Percentiles rank a stretch among this genome's conserved stretches.
These are phyloP conservation scores for Didymella lethalis DNA, from an alignment of 2,329 filamentous ascomycete species.

Conservation along the genomic window DNA sequence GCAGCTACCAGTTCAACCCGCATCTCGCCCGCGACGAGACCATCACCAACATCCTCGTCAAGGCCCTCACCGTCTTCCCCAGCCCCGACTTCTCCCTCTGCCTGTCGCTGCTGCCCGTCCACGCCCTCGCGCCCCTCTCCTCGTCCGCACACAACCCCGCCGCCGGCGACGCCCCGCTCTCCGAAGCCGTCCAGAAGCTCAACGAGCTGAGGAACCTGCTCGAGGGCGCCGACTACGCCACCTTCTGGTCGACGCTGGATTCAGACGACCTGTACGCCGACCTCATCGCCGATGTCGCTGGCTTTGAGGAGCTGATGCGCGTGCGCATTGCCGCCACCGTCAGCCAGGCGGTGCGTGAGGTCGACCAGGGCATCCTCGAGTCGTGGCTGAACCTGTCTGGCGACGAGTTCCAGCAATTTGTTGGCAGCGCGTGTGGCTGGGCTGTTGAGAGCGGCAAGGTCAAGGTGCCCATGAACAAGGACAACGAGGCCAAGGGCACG, in stretches of 20 bases:
- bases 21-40: slow-evolving; percentile 96
- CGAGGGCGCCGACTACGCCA: slow-evolving; percentile 85
- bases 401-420: slow-evolving; percentile 59
- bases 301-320: slow-evolving; percentile 94
- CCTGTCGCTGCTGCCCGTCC: slow-evolving; percentile 89
- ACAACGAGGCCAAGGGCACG: slow-evolving; percentile 88
- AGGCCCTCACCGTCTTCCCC: slow-evolving; percentile 96
- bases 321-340: slow-evolving; percentile 88
- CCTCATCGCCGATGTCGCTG: slow-evolving; percentile 89
- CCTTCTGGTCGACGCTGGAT: slow-evolving; percentile 93
- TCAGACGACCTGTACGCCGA: slow-evolving; percentile 96
- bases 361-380: slow-evolving; percentile 60
- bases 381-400: slow-evolving; percentile 59
- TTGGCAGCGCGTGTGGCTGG: slow-evolving; percentile 75
- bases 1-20: slow-evolving; percentile 98
- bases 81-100: slow-evolving; percentile 93
- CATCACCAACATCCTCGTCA: slow-evolving; percentile 98
- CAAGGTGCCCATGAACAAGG: slow-evolving; percentile 87
- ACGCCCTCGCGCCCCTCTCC: slow-evolving; percentile 71
- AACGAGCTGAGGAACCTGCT: slow-evolving; percentile 84
- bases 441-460: slow-evolving; percentile 72
- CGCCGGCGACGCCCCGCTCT: slow-evolving; percentile 72
- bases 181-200: slow-evolving; percentile 91
- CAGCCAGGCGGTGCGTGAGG: slow-evolving; percentile 83
- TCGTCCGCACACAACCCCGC: slow-evolving; percentile 58